Base-by-base conservation (phyloP, 148 eudicot species). In the Mesembryanthemum crystallinum region DNA sequence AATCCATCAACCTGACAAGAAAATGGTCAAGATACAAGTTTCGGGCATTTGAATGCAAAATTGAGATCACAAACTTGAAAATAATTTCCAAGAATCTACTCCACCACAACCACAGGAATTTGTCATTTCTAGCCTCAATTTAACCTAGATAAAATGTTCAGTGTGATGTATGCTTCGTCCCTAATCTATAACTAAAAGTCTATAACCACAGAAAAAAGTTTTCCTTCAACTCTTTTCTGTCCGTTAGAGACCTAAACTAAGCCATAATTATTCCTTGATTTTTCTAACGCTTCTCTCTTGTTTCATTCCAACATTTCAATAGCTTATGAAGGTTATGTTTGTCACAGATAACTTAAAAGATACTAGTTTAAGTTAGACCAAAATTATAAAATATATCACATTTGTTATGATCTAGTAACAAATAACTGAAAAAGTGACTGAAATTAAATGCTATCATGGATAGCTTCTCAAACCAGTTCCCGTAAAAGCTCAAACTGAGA, bases 1-100 rank as follows among this genome's bases (percentile, higher is more conserved):
- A 92, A 95, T 67, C 99, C 99, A 87, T 95, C 99, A 90, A 90
- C 91, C 99, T 95, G 92, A 29, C 74, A 86, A 83, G 28, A 58
- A 9, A 64, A 43, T 71, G 52, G 54, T 24, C 51, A 76, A 20
- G 68, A 57, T 52, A 71, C 47, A 79, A 45, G 27, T 73, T 58
- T 67, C 67, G 72, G 74, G 25, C 76, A 67, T 43, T 21, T 51
- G 43, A 58, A 47, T 30, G 49, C 51, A 17, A 62, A 69, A 74
- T n/a, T 47, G 23, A 52, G 33, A 59, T 47, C 28, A 45, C 20
- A 25, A 37, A 27, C 57, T 24, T 64, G 23, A 10, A 74, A 66
- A 45, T 45, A 64, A 21, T 35, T 18, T 18, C n/a, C 24, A 24
- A 25, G 18, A 58, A 68, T 13, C 42, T 42, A 18, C 20, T 23